A percentile compares a stretch with the other conserved stretches of the same genome.
phyloP scores from a whole-genome alignment of 2,329 filamentous ascomycete genomes.

The Scopulariopsis brevicaulis region DNA sequence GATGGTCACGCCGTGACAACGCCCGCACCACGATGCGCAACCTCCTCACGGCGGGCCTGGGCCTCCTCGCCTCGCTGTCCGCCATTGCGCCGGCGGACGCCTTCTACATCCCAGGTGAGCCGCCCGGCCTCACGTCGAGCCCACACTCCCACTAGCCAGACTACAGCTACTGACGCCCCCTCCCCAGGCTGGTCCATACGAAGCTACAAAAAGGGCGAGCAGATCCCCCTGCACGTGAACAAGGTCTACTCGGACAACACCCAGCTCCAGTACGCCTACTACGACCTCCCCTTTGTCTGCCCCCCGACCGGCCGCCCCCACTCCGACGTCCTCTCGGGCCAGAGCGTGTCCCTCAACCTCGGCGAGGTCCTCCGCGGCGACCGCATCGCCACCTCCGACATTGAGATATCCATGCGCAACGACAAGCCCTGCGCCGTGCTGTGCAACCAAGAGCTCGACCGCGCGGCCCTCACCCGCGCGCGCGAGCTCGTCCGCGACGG shows the following conservation, averaged over 20 bases:
- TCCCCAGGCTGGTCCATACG: slow-evolving; percentile 65
- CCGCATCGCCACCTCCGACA: slow-evolving; percentile 74
- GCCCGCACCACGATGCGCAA: slow-evolving; percentile 4
- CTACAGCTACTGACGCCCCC: slow-evolving; percentile 3
- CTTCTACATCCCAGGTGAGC: slow-evolving; percentile 76
- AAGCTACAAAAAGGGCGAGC: slow-evolving; percentile 64
- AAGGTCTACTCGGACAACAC: slow-evolving; percentile 87
- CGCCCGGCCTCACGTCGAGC: no score
- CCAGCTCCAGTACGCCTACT: slow-evolving; percentile 85
- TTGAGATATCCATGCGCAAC: slow-evolving; percentile 66
- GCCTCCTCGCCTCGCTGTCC: background rate
- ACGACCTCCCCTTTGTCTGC: slow-evolving; percentile 79
- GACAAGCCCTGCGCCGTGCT: slow-evolving; percentile 64
- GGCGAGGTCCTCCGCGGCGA: slow-evolving; percentile 82
- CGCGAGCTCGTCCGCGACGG: slow-evolving; percentile 64
- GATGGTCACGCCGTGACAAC: background rate
- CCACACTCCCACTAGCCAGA: background rate
- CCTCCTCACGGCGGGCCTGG: background rate
- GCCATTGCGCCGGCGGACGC: slow-evolving; percentile 42
- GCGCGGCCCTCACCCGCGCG: slow-evolving; percentile 54
- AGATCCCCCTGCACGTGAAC: slow-evolving; percentile 79
- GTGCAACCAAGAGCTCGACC: slow-evolving; percentile 56
- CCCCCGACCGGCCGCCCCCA: slow-evolving; percentile 57
- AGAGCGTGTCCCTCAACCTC: slow-evolving; percentile 71
- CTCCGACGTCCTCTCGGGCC: slow-evolving; percentile 60